Base-by-base conservation (phyloP, 305 asterid species). In the Stenogyne calaminthoides region DNA sequence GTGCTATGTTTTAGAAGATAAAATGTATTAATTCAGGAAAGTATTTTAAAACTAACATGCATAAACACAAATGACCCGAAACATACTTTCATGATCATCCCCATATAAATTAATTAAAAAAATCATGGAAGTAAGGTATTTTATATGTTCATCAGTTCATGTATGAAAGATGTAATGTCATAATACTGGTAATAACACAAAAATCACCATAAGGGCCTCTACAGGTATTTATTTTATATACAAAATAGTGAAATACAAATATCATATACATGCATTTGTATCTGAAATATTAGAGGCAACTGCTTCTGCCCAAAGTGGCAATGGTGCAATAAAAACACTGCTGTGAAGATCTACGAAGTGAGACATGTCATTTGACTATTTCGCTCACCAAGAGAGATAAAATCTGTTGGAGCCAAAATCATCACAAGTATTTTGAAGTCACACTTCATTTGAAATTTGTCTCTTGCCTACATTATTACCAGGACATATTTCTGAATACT, bases 301-400 rank as follows among this genome's bases (percentile, higher is more conserved):
- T 52, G 73, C 15, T 56, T 70, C 55, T 7, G 27, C 40, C 6
- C 22, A n/a, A 47, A 18, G 61, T 47, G 60, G 8, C 42, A 37
- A 19, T 25, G 9, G 42, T 7, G 27, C 51, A 20, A 25, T 37
- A 37, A 54, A 36, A 18, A 39, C 54, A 37, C 27, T 46, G 62
- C 18, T 61, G 14, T 16, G 36, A 22, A 19, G 47, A 71, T 15
- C 39, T 5, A 40, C 4, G 18, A 55, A 39, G 63, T n/a, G 15
- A 67, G 9, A 63, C 47, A 18, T 70, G 59, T 49, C 29, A 72
- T 54, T 58, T 25, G 10, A 37, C 25, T 34, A 52, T 54, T 37
- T 36, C 25, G 6, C 22, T 54, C 32, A 58, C 60, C 47, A 6
- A 16, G 25, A 16, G 10, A 4, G 44, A 3, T n/a, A 49, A 34